Evolutionary conservation across 768 basidiomycete genomes (phyloP), one percentile per base, ranked within the genome.

Genomic region (Daedaleopsis sinensis): DNA sequence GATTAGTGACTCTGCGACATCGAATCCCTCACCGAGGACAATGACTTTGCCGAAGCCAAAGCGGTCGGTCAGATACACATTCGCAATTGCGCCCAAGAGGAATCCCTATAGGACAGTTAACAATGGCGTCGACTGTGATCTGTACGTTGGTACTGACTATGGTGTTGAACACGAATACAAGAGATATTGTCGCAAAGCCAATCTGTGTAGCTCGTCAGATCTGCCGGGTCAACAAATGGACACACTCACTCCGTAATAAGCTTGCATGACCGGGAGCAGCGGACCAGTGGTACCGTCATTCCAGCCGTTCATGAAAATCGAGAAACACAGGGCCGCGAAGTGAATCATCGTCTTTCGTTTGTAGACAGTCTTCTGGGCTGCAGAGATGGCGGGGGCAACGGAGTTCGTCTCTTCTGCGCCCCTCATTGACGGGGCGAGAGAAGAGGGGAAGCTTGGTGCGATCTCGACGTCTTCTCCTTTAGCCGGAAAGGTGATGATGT

Each of bases 241-340:
- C 9, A 49, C 47, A 24, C 74, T 52, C 58, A 82, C 82, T 61
- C 74, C 69, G 69, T 82, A 83, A 72, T 82, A 78, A 7, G 73
- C 70, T 71, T 90, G 90, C 51, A 94, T 87, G 13, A 83, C 79
- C 1, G 90, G 92, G 12, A 94, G 73, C 21, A 94, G 74, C 1
- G 92, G 90, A 5, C 92, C 92, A 15, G 84, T 83, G 0, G 86
- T 80, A 15, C 86, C 87, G 71, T 91, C 91, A 65, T 88, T 91
- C 90, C 90, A 93, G 35, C 92, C 92, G 18, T 79, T 78, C 9
- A 89, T 73, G 61, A 87, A 86, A 51, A 87, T 57, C n/a, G 77
- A 72, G 75, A 78, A 84, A 66, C 85, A 89, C 44, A 88, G 73
- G 2, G 87, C 73, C 27, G 73, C 62, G 59, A 88, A 82, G 61